These are phyloP conservation scores for Zymoseptoria ardabiliae DNA, from an alignment of 2,329 filamentous ascomycete species.

Conservation along the genomic window DNA sequence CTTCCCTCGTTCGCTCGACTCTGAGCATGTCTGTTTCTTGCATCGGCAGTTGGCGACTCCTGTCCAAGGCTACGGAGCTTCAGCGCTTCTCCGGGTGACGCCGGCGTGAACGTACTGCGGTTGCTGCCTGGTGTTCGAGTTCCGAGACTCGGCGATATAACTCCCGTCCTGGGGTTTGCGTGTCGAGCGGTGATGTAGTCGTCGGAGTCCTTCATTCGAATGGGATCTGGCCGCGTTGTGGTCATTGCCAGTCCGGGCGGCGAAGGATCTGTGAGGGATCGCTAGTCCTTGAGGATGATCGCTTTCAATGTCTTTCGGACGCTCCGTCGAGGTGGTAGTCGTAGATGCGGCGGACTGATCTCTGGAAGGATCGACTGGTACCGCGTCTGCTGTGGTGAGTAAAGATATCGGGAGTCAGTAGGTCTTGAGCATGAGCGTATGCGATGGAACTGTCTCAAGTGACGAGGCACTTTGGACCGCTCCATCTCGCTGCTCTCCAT, in stretches of 20 bases:
- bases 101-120: conserved; percentile 14
- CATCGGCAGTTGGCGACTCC: conserved; percentile 14
- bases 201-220: conserved; percentile 30
- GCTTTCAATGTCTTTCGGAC: conserved; percentile 13
- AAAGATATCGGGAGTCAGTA: conserved; percentile 3
- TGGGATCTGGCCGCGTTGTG: conserved; percentile 9
- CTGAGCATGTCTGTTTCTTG: conserved; percentile 10
- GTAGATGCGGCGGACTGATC: conserved; percentile 17
- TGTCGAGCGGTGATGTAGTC: conserved; percentile 31
- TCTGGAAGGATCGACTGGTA: conserved; percentile 2
- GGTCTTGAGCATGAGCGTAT: conserved; percentile 3
- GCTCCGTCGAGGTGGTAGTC: conserved; percentile 7
- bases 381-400: neutral
- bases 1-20: conserved; percentile 22
- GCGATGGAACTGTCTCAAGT: conserved; percentile 9
- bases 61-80: conserved; percentile 13
- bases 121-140: conserved; percentile 15
- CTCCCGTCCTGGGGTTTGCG: conserved; percentile 29
- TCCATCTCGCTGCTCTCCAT: conserved; percentile 5
- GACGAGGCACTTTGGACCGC: conserved; percentile 7
- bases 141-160: conserved; percentile 28
- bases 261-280: neutral
- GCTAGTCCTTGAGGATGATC: conserved; percentile 13
- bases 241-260: neutral
- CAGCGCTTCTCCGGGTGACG: conserved; percentile 26